These are phyloP conservation scores for Phytophthora rubi DNA, from an alignment of 352 stramenopile genomes.

Conservation along the genomic window DNA sequence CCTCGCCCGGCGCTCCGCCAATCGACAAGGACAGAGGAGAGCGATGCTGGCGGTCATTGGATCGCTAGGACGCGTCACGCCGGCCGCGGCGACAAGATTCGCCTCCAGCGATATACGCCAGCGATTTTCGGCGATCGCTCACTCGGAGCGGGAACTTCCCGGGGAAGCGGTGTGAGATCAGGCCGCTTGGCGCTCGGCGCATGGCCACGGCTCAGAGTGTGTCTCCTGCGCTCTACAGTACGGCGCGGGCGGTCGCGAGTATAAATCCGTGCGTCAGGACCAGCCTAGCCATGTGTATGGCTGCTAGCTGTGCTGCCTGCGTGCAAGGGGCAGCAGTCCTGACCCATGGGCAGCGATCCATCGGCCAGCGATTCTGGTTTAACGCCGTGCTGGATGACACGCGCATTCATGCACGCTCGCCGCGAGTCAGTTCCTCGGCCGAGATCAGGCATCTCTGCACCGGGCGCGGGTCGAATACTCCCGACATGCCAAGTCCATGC, in stretches of 20 bases:
- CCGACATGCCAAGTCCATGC: conserved; percentile 34
- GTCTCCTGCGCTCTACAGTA: neutral
- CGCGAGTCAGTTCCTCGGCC: conserved; percentile 15
- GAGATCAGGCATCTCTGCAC: conserved; percentile 9
- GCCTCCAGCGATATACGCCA: conserved; percentile 2
- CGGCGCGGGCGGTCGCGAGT: neutral
- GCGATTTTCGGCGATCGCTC: conserved; percentile 31
- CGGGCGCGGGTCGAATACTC: conserved; percentile 19
- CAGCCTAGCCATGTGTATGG: neutral
- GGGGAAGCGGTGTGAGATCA: too few species aligned
- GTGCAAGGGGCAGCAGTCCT: neutral
- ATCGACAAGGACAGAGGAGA: conserved; percentile 1
- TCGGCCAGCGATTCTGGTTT: conserved; percentile 13
- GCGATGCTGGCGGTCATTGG: conserved; percentile 7
- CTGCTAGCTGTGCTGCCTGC: neutral
- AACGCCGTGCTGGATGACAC: conserved; percentile 22
- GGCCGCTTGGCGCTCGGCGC: neutral
- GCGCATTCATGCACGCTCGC: conserved; percentile 16
- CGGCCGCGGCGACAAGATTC: neutral
- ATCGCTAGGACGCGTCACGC: conserved; percentile 17
- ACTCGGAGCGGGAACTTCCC: neutral
- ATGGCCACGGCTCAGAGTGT: neutral
- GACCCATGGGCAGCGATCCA: neutral
- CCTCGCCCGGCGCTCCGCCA: neutral
- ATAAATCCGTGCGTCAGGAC: neutral